Percentiles rank a stretch among this genome's conserved stretches.
Conservation (phyloP, 2,329 filamentous ascomycete species). For the Phaeosphaeria sp. region DNA sequence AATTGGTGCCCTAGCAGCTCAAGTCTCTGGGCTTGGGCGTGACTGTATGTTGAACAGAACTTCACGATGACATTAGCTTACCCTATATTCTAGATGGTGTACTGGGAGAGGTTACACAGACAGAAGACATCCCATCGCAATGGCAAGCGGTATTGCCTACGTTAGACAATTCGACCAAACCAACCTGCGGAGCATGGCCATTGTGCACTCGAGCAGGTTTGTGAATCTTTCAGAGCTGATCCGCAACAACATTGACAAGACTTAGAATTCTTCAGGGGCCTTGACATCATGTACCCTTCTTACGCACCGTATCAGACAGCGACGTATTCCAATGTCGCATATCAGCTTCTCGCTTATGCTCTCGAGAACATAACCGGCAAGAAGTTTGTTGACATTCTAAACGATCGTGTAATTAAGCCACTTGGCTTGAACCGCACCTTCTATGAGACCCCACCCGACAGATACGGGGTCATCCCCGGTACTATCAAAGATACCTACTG, state of each 20-base stretch:
- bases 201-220: slow-evolving; percentile 27
- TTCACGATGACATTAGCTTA: slow-evolving; percentile 37
- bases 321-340: slow-evolving; percentile 48
- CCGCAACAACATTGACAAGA: neutral
- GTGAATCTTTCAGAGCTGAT: neutral
- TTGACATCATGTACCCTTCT: slow-evolving; percentile 41
- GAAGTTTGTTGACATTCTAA: slow-evolving; percentile 44
- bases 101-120: slow-evolving; percentile 30
- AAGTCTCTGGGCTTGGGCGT: slow-evolving; percentile 42
- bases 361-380: slow-evolving; percentile 51
- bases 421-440: slow-evolving; percentile 50
- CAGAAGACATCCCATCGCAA: slow-evolving; percentile 16
- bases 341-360: slow-evolving; percentile 47
- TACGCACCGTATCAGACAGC: slow-evolving; percentile 41
- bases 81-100: slow-evolving; percentile 41
- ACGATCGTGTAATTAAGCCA: slow-evolving; percentile 47
- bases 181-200: slow-evolving; percentile 31
- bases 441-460: slow-evolving; percentile 32
- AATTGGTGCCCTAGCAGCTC: slow-evolving; percentile 40
- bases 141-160: slow-evolving; percentile 26
- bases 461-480: slow-evolving; percentile 47
- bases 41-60: slow-evolving; percentile 31
- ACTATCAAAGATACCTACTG: slow-evolving; percentile 28
- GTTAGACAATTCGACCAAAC: slow-evolving; percentile 18
- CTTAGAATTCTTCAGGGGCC: slow-evolving; percentile 46